phyloP scores from a whole-genome alignment of 371 early-diverging fungal species.

The Mortierella sp. region DNA sequence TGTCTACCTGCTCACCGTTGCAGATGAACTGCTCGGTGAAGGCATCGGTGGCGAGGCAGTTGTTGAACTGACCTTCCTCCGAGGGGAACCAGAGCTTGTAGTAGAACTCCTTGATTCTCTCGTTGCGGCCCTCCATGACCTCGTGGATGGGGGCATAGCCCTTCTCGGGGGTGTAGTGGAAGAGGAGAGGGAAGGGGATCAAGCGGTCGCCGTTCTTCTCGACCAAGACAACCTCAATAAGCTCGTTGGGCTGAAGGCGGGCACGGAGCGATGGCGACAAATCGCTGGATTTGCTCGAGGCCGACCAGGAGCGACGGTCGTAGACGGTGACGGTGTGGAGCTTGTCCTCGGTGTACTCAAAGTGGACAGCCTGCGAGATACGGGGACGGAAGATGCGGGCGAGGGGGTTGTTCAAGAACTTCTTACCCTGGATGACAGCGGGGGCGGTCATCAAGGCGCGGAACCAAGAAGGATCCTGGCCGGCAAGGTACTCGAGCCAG shows the following conservation, averaged over 20 bases:
- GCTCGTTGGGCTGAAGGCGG: constrained; percentile 67
- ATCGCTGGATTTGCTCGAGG: constrained; percentile 68
- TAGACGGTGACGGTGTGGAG: constrained; percentile 70
- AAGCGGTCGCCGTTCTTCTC: constrained; percentile 77
- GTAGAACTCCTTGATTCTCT: constrained; percentile 95
- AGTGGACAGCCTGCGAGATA: constrained; percentile 81
- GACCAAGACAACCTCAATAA: constrained; percentile 78
- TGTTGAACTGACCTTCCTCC: constrained; percentile 63
- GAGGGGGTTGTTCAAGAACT: constrained; percentile 84
- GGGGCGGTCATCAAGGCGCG: constrained; percentile 89
- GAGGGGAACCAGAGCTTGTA: constrained; percentile 88
- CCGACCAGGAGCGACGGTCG: constrained; percentile 74
- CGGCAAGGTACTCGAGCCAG: constrained; percentile 85
- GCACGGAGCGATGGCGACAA: constrained; percentile 74
- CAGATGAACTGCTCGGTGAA: constrained; percentile 75
- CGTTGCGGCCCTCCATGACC: constrained; percentile 93
- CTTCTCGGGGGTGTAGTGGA: constrained; percentile 85
- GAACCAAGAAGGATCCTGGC: constrained; percentile 84
- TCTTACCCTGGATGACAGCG: constrained; percentile 85
- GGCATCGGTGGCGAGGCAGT: constrained; percentile 68
- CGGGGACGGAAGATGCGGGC: constrained; percentile 88
- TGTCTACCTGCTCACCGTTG: constrained; percentile 70
- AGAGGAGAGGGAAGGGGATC: constrained; percentile 83
- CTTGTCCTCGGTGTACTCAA: constrained; percentile 66
- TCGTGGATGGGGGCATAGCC: constrained; percentile 93